Base-by-base conservation (phyloP, 2,329 filamentous ascomycete species). In the Pseudocercospora ulei region DNA sequence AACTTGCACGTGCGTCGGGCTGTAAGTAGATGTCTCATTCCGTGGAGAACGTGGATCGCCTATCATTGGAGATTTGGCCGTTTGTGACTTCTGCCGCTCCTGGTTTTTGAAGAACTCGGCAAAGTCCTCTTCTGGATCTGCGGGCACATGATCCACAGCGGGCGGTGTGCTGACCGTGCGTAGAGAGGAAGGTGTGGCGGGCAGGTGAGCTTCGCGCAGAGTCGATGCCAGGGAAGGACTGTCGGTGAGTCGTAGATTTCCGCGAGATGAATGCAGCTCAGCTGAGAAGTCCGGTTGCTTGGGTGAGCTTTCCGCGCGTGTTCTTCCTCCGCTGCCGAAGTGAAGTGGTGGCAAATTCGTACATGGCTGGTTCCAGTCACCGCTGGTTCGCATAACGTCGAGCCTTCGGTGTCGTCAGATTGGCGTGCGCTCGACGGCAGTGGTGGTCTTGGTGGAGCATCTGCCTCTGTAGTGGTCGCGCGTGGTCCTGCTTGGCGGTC, bases 71-170 rank as follows among this genome's bases (percentile, higher is more conserved):
- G 34, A 27, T 27, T 20, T 36, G 11, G 23, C 27, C 5, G 34
- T 27, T 26, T 11, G 24, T 5, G 11, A 11, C 7, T 7, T 12
- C 5, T 12, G 11, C n/a, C 7, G 11, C 9, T 14, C 18, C 23
- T 33, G 30, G 2, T 11, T 12, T 7, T 7, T 33, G 5, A 36
- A 16, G 14, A 28, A 36, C 9, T 9, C 6, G 22, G 13, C 4
- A 26, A 36, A 36, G 12, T 26, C 34, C 6, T 36, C 23, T 7
- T 27, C 14, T 16, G 34, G 34, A 27, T 36, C 34, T 26, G 34
- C 16, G 6, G 34, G 34, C 12, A 27, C 22, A 20, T 36, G 23
- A 14, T 17, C 24, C 8, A 16, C 34, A 3, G 30, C 14, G 14
- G 30, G 11, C 7, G 18, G 30, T 23, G 30, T 33, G 14, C 30